Conservation (phyloP, 768 basidiomycete species). For the Gautieria morchelliformis region DNA sequence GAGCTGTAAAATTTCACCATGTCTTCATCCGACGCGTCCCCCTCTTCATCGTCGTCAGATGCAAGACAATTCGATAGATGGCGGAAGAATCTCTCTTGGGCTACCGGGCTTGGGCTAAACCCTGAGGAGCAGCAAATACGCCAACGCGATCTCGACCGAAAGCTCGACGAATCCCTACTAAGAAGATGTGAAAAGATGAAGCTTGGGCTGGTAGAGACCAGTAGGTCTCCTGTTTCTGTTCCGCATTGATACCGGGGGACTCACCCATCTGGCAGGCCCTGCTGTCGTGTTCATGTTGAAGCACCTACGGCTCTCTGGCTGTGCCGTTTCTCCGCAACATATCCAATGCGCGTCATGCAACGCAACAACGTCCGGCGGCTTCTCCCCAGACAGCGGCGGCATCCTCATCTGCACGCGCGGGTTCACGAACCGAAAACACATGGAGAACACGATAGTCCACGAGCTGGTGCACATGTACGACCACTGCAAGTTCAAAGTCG, state of each 20-base stretch:
- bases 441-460: conserved; percentile 90
- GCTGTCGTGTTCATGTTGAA: conserved; percentile 85
- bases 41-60: conserved; percentile 1
- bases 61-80: conserved; percentile 35
- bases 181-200: conserved; percentile 61
- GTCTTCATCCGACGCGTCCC: background rate
- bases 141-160: conserved; percentile 19
- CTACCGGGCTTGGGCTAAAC: conserved; percentile 43
- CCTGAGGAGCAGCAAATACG: conserved; percentile 29
- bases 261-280: conserved; percentile 46
- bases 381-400: conserved; percentile 65
- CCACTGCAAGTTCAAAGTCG: conserved; percentile 87
- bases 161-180: conserved; percentile 29
- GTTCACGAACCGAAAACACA: conserved; percentile 71
- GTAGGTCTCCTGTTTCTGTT: conserved; percentile 33
- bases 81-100: conserved; percentile 35
- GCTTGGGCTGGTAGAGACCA: conserved; percentile 54
- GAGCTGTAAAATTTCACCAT: background rate
- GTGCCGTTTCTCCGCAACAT: conserved; percentile 58
- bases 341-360: conserved; percentile 84
- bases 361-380: conserved; percentile 54
- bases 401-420: conserved; percentile 81
- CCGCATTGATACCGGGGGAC: background rate
- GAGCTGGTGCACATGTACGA: conserved; percentile 96
- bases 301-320: conserved; percentile 71